Conservation (phyloP, 2,329 filamentous ascomycete genomes). For the Cryoendolithus antarcticus region DNA sequence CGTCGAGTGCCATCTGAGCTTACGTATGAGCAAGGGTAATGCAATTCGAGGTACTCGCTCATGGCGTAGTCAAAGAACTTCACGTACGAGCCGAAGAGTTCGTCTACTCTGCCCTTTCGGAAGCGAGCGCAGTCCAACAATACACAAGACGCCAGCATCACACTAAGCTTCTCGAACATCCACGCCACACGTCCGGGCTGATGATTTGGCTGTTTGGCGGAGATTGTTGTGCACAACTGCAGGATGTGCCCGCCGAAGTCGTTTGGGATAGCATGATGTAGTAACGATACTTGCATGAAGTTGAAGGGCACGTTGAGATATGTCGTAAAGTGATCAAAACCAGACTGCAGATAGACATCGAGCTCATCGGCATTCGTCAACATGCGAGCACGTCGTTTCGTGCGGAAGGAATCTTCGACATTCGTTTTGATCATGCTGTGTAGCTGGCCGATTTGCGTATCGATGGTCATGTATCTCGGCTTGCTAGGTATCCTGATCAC, state of each 20-base stretch:
- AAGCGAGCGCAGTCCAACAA: conserved; percentile 34
- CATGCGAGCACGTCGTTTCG: conserved; percentile 36
- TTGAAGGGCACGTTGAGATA: conserved; percentile 37
- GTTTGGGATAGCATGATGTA: conserved; percentile 31
- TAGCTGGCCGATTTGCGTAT: conserved; percentile 36
- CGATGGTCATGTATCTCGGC: conserved; percentile 35
- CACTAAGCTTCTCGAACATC: conserved; percentile 34
- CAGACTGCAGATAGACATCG: conserved; percentile 35
- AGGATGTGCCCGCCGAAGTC: conserved; percentile 40
- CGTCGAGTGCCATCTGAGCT: conserved; percentile 19
- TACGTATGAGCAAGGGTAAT: conserved; percentile 35
- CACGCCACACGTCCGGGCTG: conserved; percentile 19
- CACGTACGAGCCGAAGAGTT: conserved; percentile 31
- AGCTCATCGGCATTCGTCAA: conserved; percentile 34
- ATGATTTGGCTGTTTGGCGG: conserved; percentile 21
- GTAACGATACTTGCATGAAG: conserved; percentile 36
- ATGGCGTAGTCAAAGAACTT: conserved; percentile 31
- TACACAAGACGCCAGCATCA: conserved; percentile 40
- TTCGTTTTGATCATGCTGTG: conserved; percentile 30
- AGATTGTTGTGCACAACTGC: conserved; percentile 33
- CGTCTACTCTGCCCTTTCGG: conserved; percentile 23
- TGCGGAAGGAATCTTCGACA: conserved; percentile 28
- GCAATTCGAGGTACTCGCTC: conserved; percentile 32
- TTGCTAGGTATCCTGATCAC: conserved; percentile 36
- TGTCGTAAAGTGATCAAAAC: conserved; percentile 38